phyloP scores from a whole-genome alignment of 2,329 filamentous ascomycete genomes.

The Orbilia brochopaga region DNA sequence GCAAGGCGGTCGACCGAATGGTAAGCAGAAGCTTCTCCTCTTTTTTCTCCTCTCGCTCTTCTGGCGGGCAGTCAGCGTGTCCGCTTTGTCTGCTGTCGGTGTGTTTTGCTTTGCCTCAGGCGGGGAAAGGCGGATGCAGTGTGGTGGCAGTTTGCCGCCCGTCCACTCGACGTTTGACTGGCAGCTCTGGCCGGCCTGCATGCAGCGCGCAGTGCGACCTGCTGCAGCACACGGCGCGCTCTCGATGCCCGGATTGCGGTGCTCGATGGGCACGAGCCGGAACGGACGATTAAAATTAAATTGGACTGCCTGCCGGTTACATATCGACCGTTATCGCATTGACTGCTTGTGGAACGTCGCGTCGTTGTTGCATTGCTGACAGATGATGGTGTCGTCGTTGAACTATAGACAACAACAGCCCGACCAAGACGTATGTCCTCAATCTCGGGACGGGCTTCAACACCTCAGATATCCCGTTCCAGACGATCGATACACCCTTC shows the following conservation, averaged over 20 bases:
- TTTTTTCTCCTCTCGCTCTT: constrained; percentile 8
- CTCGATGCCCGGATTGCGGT: too few relatives aligned
- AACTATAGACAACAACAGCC: constrained; percentile 28
- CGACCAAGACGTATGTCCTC: constrained; percentile 34
- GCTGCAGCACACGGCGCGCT: not conserved
- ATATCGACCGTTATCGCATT: not conserved
- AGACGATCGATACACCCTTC: constrained; percentile 39
- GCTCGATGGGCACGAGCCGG: too few relatives aligned
- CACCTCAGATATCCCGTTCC: constrained; percentile 32
- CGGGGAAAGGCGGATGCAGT: constrained; percentile 7
- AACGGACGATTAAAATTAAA: too few relatives aligned
- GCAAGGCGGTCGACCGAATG: constrained; percentile 26
- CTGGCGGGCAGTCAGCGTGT: not conserved
- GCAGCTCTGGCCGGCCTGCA: constrained; percentile 1
- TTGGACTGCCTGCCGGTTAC: not conserved
- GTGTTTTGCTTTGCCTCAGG: not conserved
- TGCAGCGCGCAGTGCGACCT: constrained; percentile 1
- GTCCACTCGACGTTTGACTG: not conserved
- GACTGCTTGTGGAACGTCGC: constrained; percentile 7
- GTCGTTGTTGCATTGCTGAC: constrained; percentile 29
- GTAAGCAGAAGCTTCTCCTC: constrained; percentile 21
- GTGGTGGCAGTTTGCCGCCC: not conserved
- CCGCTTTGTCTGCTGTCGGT: not conserved
- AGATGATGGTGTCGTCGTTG: constrained; percentile 1
- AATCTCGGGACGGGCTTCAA: constrained; percentile 43